Percentiles rank a stretch among this genome's conserved stretches.
These are phyloP conservation scores for Lepidium sativum DNA, from an alignment of 345 rosid genomes.

Conservation along the genomic window DNA sequence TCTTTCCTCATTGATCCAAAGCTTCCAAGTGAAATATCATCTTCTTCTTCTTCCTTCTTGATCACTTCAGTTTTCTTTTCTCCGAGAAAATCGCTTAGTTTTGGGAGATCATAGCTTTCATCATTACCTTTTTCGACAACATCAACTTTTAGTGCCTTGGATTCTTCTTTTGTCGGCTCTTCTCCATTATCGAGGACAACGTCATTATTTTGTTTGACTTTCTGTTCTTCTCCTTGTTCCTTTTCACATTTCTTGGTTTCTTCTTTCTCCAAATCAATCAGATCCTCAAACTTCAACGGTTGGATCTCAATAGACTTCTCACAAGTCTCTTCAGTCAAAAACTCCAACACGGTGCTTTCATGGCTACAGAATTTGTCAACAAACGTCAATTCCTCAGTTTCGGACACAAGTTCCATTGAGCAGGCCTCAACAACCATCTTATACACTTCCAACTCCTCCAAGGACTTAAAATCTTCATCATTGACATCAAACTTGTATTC, in stretches of 20 bases:
- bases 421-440: constrained; percentile 54
- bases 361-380: constrained; percentile 32
- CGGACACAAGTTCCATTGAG: constrained; percentile 19
- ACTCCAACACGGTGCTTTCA: constrained; percentile 12
- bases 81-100: constrained; percentile 15
- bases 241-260: constrained; percentile 38
- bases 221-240: constrained; percentile 35
- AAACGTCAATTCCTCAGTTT: constrained; percentile 21
- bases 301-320: constrained; percentile 15
- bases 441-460: constrained; percentile 53
- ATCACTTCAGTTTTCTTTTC: constrained; percentile 13
- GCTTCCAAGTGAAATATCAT: constrained; percentile 31
- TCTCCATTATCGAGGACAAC: constrained; percentile 39
- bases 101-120: constrained; percentile 23
- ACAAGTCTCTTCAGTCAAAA: not conserved
- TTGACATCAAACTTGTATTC: constrained; percentile 31
- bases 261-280: not conserved
- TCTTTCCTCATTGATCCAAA: constrained; percentile 81
- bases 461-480: constrained; percentile 18
- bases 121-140: constrained; percentile 15
- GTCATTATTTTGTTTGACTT: constrained; percentile 38
- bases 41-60: not conserved
- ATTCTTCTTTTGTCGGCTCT: constrained; percentile 34
- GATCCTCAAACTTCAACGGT: constrained; percentile 15
- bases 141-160: constrained; percentile 35